These are phyloP conservation scores for Aspergillus egyptiacus DNA, from an alignment of 495 filamentous ascomycete species.

Conservation along the genomic window DNA sequence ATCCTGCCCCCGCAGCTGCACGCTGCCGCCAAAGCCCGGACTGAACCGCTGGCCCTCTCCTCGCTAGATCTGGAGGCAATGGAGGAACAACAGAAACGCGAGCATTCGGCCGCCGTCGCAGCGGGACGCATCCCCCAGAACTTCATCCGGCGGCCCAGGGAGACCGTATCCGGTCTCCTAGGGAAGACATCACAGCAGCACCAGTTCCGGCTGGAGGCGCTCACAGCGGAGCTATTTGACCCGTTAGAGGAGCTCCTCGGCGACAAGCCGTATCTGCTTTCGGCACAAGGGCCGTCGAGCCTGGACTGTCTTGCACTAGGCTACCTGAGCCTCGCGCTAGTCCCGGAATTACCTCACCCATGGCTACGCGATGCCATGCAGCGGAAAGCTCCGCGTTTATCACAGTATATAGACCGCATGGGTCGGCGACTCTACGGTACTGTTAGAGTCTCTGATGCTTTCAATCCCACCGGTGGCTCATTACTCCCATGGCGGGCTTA, in stretches of 20 bases:
- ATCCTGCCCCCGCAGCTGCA: constrained; percentile 64
- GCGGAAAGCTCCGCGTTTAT: constrained; percentile 47
- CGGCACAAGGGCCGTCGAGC: constrained; percentile 44
- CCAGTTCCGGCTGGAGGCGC: constrained; percentile 62
- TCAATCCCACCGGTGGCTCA: constrained; percentile 5
- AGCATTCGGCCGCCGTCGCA: constrained; percentile 38
- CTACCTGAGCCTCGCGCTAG: constrained; percentile 67
- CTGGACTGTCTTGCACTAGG: constrained; percentile 75
- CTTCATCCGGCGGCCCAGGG: constrained; percentile 34
- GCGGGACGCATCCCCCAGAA: constrained; percentile 40
- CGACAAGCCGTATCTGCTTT: constrained; percentile 50
- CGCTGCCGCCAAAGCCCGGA: constrained; percentile 58
- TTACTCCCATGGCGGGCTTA: constrained; percentile 36
- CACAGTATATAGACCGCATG: constrained; percentile 48
- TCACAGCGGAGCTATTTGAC: constrained; percentile 62
- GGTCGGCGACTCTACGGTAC: constrained; percentile 36
- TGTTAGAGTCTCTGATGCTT: constrained; percentile 26
- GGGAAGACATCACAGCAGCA: constrained; percentile 35
- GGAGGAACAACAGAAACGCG: constrained; percentile 38
- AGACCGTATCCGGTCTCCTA: constrained; percentile 38
- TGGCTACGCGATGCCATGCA: constrained; percentile 65
- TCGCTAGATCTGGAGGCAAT: constrained; percentile 55
- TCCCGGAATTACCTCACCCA: constrained; percentile 61
- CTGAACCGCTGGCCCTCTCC: constrained; percentile 68
- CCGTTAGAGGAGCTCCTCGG: constrained; percentile 61